phyloP scores from a whole-genome alignment of 2,329 filamentous ascomycete species.

The Clarireedia hainanense region DNA sequence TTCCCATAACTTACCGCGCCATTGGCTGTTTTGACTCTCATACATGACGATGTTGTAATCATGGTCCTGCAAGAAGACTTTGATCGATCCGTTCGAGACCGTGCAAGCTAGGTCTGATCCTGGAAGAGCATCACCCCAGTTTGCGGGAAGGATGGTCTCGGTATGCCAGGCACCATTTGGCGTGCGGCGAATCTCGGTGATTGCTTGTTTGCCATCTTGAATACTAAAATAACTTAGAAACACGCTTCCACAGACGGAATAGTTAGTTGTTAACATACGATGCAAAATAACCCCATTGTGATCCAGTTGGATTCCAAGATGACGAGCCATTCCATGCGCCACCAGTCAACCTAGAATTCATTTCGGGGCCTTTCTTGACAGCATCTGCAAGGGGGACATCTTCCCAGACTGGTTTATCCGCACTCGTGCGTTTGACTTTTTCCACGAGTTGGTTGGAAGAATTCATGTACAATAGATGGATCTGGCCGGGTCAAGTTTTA shows the following conservation, averaged over 20 bases:
- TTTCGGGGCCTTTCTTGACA: slow-evolving; percentile 1
- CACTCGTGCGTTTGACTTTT: slow-evolving; percentile 3
- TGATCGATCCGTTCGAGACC: neutral
- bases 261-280: neutral
- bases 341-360: slow-evolving; percentile 1
- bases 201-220: neutral
- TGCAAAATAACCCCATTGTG: slow-evolving; percentile 3
- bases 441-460: neutral
- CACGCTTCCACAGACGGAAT: neutral
- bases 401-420: slow-evolving; percentile 2
- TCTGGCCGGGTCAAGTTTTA: neutral
- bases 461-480: slow-evolving; percentile 6
- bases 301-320: slow-evolving; percentile 5
- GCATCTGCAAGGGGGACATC: neutral
- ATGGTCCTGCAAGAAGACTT: slow-evolving; percentile 1
- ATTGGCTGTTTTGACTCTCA: neutral
- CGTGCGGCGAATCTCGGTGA: slow-evolving; percentile 4
- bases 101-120: neutral
- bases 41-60: neutral
- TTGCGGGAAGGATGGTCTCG: neutral
- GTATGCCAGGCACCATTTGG: slow-evolving; percentile 4
- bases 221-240: neutral
- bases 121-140: neutral
- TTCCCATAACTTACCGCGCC: neutral
- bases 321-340: neutral